Percentiles rank a stretch among this genome's conserved stretches.
phyloP scores from a whole-genome alignment of 2,329 filamentous ascomycete genomes.

The Sordariomycetes sp. region DNA sequence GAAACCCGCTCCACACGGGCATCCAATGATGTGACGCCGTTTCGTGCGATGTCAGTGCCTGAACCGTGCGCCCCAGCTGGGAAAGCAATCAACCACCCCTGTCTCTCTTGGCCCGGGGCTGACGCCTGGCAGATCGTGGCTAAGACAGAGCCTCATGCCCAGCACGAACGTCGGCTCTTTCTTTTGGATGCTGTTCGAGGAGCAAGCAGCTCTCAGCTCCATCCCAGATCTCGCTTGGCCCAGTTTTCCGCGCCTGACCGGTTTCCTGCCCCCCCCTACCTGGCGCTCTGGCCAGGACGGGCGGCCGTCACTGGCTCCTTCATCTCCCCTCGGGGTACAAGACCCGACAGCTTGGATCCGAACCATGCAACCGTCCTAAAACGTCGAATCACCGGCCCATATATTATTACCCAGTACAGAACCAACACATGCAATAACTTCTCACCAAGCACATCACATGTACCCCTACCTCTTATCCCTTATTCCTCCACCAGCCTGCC shows the following conservation, averaged over 20 bases:
- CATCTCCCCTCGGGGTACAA: not conserved
- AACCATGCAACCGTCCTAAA: conserved; percentile 5
- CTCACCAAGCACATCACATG: conserved; percentile 1
- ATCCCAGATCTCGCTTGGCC: not conserved
- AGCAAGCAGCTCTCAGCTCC: not conserved
- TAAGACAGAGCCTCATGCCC: not conserved
- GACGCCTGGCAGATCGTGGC: not conserved
- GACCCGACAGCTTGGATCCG: conserved; percentile 3
- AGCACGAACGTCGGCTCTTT: not conserved
- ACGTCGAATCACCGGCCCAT: conserved; percentile 2
- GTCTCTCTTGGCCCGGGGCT: not conserved
- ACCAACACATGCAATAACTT: conserved; percentile 2
- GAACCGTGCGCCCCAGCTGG: not conserved
- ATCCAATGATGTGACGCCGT: not conserved
- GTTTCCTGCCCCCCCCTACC: not conserved
- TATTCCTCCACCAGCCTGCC: not conserved
- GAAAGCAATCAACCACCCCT: not conserved
- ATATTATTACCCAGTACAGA: not conserved
- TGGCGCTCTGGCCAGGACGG: not conserved
- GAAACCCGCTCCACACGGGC: not conserved
- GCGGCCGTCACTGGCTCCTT: not conserved
- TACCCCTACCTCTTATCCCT: not conserved
- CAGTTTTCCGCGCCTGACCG: not conserved
- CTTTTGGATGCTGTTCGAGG: not conserved
- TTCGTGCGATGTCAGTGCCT: not conserved